Conservation (phyloP, 2,329 filamentous ascomycete species). For the Claviceps purpurea region DNA sequence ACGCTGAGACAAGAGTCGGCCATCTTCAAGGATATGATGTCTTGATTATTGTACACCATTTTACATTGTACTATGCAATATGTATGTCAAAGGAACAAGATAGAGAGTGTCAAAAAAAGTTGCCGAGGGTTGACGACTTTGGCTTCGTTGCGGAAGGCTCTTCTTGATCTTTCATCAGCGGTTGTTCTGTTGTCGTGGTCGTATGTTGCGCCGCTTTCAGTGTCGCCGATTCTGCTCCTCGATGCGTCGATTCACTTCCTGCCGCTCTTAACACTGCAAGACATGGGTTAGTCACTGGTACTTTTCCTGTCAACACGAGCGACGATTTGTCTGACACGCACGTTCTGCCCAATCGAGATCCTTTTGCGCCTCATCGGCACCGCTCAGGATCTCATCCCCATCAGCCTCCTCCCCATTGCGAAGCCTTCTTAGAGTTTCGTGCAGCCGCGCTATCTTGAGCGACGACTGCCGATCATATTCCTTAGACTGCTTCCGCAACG, state of each 20-base stretch:
- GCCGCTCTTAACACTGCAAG: constrained; percentile 49
- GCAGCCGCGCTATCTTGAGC: constrained; percentile 60
- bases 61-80: constrained; percentile 8
- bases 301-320: neutral
- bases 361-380: constrained; percentile 51
- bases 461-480: constrained; percentile 65
- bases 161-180: constrained; percentile 5
- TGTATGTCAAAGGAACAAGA: constrained; percentile 2
- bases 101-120: constrained; percentile 33
- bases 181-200: constrained; percentile 1
- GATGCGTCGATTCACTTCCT: constrained; percentile 38
- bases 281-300: constrained; percentile 5
- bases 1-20: constrained; percentile 2
- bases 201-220: neutral
- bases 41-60: constrained; percentile 22
- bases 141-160: constrained; percentile 13
- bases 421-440: constrained; percentile 60
- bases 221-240: constrained; percentile 9
- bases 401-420: constrained; percentile 67
- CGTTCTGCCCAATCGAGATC: constrained; percentile 85
- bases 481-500: constrained; percentile 60
- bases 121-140: constrained; percentile 24
- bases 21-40: constrained; percentile 48
- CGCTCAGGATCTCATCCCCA: constrained; percentile 69
- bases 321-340: constrained; percentile 23